A percentile compares a stretch with the other conserved stretches of the same genome.
Conservation (phyloP, 108 stramenopile genomes). For the Cyclotella baltica region DNA sequence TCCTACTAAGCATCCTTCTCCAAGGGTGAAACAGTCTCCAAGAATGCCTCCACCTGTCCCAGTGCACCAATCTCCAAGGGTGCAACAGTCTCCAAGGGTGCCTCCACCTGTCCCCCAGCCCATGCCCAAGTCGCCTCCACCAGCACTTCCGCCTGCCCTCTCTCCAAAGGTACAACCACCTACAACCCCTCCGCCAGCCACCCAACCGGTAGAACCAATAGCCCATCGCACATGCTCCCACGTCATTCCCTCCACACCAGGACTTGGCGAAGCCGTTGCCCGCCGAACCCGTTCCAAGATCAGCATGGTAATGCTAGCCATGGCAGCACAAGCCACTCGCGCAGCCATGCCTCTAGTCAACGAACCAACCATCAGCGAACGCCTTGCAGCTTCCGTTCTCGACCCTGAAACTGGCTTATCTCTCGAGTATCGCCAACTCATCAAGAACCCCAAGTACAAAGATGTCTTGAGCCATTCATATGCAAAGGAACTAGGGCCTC, state of each 20-base stretch:
- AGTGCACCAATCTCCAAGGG: conserved; percentile 5
- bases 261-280: not conserved
- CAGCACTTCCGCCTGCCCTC: not conserved
- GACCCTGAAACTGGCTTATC: conserved; percentile 23
- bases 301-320: not conserved
- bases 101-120: not conserved
- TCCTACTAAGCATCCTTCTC: too few relatives aligned
- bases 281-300: not conserved
- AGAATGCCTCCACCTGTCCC: not conserved
- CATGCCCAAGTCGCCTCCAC: conserved; percentile 14
- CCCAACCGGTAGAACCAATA: not conserved
- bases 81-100: not conserved
- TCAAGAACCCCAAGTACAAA: conserved; percentile 5
- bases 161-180: conserved; percentile 4
- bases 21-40: not conserved
- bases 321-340: not conserved
- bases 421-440: conserved; percentile 35
- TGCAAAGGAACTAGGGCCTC: conserved; percentile 35
- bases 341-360: not conserved
- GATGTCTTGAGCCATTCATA: conserved; percentile 23
- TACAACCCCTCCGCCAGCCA: not conserved
- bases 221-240: not conserved
- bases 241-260: not conserved
- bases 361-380: not conserved
- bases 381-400: conserved; percentile 8